These are phyloP conservation scores for Yamadazyma membranifaciens DNA, from an alignment of 1,139 yeast species.

Conservation along the genomic window DNA sequence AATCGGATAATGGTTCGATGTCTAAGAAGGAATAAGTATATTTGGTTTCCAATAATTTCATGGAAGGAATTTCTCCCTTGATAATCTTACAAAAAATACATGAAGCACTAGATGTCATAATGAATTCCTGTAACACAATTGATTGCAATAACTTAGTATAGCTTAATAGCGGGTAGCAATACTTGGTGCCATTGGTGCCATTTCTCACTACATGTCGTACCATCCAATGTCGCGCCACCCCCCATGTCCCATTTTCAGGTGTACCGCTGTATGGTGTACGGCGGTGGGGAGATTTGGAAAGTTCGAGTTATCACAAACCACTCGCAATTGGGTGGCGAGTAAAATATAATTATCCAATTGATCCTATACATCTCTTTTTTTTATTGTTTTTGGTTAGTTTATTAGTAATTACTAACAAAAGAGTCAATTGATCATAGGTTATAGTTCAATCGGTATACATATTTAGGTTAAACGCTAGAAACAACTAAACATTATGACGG, in stretches of 20 bases:
- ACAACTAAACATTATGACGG: conserved; percentile 20
- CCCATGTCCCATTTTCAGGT: background rate
- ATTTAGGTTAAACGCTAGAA: background rate
- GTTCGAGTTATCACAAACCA: too few relatives aligned
- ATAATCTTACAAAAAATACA: conserved; percentile 93
- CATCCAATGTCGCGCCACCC: too few relatives aligned
- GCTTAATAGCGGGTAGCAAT: too few relatives aligned
- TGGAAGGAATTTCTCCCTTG: conserved; percentile 91
- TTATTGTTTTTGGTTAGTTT: background rate
- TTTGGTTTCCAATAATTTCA: conserved; percentile 82
- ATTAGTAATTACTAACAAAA: background rate
- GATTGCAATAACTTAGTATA: too few relatives aligned
- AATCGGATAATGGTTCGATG: conserved; percentile 86
- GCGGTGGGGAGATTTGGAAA: too few relatives aligned
- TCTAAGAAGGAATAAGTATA: conserved; percentile 82
- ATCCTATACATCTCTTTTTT: background rate
- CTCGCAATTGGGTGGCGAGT: conserved; percentile 4
- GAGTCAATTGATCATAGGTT: background rate
- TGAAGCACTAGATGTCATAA: conserved; percentile 18
- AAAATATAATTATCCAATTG: background rate
- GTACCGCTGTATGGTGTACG: too few relatives aligned
- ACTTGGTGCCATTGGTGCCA: too few relatives aligned
- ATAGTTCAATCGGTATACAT: background rate
- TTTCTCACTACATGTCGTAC: too few relatives aligned
- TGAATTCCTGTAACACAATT: too few relatives aligned